Evolutionary conservation across 768 basidiomycete species (phyloP).

Genomic region (Paxillus ammoniavirescens): DNA sequence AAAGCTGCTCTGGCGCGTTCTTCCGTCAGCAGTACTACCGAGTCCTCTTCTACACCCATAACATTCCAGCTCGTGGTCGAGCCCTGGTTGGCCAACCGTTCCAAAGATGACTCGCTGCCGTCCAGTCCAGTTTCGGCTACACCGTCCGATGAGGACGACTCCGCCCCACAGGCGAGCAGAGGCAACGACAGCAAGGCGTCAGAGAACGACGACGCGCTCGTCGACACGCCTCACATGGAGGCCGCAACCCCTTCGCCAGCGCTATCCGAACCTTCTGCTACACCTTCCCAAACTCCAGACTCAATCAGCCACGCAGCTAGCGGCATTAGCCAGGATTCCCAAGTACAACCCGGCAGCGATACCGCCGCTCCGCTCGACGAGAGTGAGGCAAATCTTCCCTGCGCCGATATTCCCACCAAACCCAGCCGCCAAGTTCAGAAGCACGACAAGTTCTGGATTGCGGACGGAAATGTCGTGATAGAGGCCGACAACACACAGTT

Average conservation of each 20-base stretch:
- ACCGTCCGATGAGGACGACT: background rate
- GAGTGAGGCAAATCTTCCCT: too few relatives aligned
- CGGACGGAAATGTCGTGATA: slow-evolving; percentile 36
- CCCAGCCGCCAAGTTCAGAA: background rate
- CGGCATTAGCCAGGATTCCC: too few relatives aligned
- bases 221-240: too few relatives aligned
- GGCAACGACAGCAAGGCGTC: too few relatives aligned
- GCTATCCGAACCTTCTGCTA: too few relatives aligned
- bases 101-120: background rate
- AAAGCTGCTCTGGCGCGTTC: background rate
- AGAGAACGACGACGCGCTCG: too few relatives aligned
- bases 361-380: too few relatives aligned
- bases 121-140: background rate
- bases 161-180: too few relatives aligned
- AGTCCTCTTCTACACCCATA: background rate
- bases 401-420: background rate
- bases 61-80: background rate
- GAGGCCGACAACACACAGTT: slow-evolving; percentile 33
- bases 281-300: too few relatives aligned
- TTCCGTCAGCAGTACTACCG: background rate
- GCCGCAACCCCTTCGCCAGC: too few relatives aligned
- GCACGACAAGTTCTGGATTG: slow-evolving; percentile 30
- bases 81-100: background rate
- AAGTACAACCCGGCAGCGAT: too few relatives aligned
- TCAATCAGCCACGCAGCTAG: background rate